These are phyloP conservation scores for Clitopilus hobsonii DNA, from an alignment of 768 basidiomycete species.

Conservation along the genomic window DNA sequence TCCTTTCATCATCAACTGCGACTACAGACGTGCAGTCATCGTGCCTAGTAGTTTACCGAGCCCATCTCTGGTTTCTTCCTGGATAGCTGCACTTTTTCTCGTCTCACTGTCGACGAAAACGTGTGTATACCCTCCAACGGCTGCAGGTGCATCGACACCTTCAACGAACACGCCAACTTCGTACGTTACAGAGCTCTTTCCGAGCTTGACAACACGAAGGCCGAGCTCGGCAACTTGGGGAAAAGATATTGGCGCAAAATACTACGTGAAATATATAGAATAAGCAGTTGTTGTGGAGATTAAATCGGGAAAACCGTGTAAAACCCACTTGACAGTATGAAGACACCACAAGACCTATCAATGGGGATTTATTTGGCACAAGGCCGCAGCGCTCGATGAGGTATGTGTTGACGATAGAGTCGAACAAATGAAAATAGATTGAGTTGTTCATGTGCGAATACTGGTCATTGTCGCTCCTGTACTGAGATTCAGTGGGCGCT, in stretches of 20 bases:
- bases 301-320: not conserved
- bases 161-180: conserved; percentile 74
- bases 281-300: not conserved
- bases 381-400: conserved; percentile 62
- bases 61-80: conserved; percentile 35
- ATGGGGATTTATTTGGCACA: conserved; percentile 41
- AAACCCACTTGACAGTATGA: conserved; percentile 59
- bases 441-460: conserved; percentile 81
- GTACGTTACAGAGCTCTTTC: conserved; percentile 73
- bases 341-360: conserved; percentile 75
- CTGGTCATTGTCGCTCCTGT: conserved; percentile 87
- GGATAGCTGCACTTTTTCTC: conserved; percentile 53
- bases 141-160: conserved; percentile 31
- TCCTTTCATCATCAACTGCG: not conserved
- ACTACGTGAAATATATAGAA: conserved; percentile 32
- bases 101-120: conserved; percentile 70
- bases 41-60: conserved; percentile 32
- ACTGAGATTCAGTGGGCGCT: not conserved
- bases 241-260: conserved; percentile 70
- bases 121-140: conserved; percentile 68
- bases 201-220: conserved; percentile 61
- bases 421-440: conserved; percentile 77
- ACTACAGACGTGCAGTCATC: conserved; percentile 12
- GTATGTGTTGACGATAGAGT: conserved; percentile 78
- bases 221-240: conserved; percentile 69